Evolutionary conservation across 306 rosid genomes (phyloP), one percentile per base, ranked within the genome.

Genomic region (Castanea mollissima): DNA sequence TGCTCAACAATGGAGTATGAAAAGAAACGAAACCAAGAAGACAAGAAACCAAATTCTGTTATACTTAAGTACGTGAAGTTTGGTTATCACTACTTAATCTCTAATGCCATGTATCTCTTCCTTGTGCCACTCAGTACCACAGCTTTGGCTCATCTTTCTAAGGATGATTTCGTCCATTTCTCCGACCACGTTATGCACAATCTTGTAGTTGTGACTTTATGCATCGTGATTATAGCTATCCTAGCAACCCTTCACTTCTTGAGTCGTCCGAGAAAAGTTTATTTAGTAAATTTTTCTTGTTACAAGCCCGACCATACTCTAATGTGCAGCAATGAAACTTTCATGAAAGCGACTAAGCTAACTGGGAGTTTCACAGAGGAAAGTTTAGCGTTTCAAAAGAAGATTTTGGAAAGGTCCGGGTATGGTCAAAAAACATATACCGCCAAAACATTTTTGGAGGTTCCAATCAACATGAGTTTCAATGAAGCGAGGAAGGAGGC

Each of bases 401-500:
- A 67, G 72, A 67, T 67, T 10, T 19, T 67, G 27, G 72, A 67
- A 23, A 67, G 52, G 72, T 34, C 72, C 19, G 72, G 72, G 6
- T 35, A 67, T 34, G 72, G 72, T 4, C 12, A 67, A 12, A 32
- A 67, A 23, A 67, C 72, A 35, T 67, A 67, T 67, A 21, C 6
- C 2, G n/a, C 72, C 15, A 32, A 18, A 67, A 16, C 72, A 3
- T 21, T 67, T 21, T 35, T 67, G 51, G 72, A 67, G 0, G 72
- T 67, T 18, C 72, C 72, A 1, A 18, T 19, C 15, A 67, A 34
- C 25, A 34, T 18, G 51, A 67, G 14, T 19, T 12, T 67, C 15
- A 49, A 34, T 44, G 72, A 34, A 35, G 72, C 72, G 3, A 67
- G 27, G n/a, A 67, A 67, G n/a, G 72, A 67, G 27, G 72, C 72